phyloP scores from a whole-genome alignment of 208 protist genomes.

The Wallacemonas sp. region DNA sequence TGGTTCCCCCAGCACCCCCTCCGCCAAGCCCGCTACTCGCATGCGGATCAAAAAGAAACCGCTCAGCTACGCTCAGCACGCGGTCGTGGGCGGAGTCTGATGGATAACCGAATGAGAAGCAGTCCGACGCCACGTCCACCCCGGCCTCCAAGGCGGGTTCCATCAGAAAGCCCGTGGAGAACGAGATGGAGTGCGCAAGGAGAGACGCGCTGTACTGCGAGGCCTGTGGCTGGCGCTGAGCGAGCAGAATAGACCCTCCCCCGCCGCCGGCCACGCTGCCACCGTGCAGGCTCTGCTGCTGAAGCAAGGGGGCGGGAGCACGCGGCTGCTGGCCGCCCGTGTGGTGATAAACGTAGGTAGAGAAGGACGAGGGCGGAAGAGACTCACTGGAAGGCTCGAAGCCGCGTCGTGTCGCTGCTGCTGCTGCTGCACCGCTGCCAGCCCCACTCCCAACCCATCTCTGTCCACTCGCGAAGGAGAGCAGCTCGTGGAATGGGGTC shows the following conservation, averaged over 20 bases:
- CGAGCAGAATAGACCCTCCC: too few species aligned
- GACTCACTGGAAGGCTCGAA: too few species aligned
- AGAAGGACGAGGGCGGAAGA: too few species aligned
- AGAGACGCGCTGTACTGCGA: background rate
- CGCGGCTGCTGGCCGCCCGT: too few species aligned
- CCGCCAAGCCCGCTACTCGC: background rate
- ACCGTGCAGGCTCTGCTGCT: too few species aligned
- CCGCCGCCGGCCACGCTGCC: too few species aligned
- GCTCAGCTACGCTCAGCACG: background rate
- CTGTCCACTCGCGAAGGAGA: background rate
- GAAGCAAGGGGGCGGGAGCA: too few species aligned
- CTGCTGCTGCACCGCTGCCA: background rate
- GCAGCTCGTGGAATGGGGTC: background rate
- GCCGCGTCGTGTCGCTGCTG: too few species aligned
- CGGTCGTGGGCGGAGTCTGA: background rate
- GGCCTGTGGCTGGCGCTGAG: background rate
- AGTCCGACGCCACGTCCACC: background rate
- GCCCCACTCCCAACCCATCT: too few species aligned
- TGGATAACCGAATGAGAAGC: background rate
- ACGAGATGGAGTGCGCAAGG: conserved; percentile 9
- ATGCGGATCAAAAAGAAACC: background rate
- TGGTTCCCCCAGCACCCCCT: too few species aligned
- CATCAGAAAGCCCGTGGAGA: background rate
- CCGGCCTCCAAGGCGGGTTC: conserved; percentile 4
- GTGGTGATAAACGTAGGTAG: too few species aligned